Base-by-base conservation (phyloP, 2,329 filamentous ascomycete species). In the Diaporthe eres region DNA sequence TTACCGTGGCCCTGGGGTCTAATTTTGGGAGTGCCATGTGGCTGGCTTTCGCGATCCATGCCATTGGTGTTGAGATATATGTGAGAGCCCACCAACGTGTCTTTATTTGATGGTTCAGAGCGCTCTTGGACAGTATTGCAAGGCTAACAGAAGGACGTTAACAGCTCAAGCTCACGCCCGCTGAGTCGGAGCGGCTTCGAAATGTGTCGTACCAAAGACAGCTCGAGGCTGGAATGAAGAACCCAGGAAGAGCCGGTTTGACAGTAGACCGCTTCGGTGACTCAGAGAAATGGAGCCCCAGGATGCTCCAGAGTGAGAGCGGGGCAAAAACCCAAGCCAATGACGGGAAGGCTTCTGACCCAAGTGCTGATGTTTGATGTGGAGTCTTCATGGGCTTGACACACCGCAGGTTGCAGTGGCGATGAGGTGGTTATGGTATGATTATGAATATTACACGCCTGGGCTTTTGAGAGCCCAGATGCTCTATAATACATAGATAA, bases 151-250 rank as follows among this genome's bases (percentile, higher is more conserved):
- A 73, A 37, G 42, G 44, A 47, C 34, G 4, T 19, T 9, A 82
- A 2, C 85, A 91, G 82, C 81, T 92, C 31, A 83, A 80, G 4
- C 80, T 90, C 28, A 92, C 90, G 0, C 89, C 90, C 0, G 85
- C 81, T 17, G 90, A 92, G 78, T 82, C 83, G 1, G 84, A 91
- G 63, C 83, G 90, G 8, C 81, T 92, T 65, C 85, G 90, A 15
- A 83, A 85, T 22, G 85, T 92, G 1, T 90, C 87, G 10, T 91
- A 90, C 78, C 86, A 90, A 79, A 83, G 87, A 58, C 90, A 92
- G 78, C 77, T 90, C 9, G 88, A 89, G 77, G 86, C 88, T 9
- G 90, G 90, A 0, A 86, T 88, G 81, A 84, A 81, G 60, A 84
- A 85, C n/a, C 87, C 90, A 0, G 89, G 88, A 0, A 84, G 84